Evolutionary conservation across 1,284 basidiomycete genomes (phyloP).

Genomic region (Marasmius oreades): DNA sequence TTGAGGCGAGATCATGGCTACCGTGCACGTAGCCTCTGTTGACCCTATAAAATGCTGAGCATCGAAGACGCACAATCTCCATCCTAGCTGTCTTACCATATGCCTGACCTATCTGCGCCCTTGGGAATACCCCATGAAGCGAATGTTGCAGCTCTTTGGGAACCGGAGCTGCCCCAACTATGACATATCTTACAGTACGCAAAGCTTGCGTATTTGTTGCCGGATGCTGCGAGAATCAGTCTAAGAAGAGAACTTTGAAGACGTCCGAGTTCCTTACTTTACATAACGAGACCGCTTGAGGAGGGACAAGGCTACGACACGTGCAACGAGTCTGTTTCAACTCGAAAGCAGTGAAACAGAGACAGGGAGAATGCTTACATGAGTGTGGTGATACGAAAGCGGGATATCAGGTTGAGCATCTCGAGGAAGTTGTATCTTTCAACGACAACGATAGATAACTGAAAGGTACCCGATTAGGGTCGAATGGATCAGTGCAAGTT

Average conservation of each 20-base stretch:
- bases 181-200: slow-evolving; percentile 42
- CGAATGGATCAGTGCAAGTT: background rate
- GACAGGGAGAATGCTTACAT: slow-evolving; percentile 35
- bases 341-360: background rate
- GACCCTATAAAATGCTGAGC: slow-evolving; percentile 18
- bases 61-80: background rate
- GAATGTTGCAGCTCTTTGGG: slow-evolving; percentile 49
- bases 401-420: slow-evolving; percentile 52
- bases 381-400: slow-evolving; percentile 50
- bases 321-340: background rate
- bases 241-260: background rate
- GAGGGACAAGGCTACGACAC: slow-evolving; percentile 9
- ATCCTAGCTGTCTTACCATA: slow-evolving; percentile 35
- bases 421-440: slow-evolving; percentile 53
- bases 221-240: slow-evolving; percentile 39
- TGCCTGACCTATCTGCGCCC: slow-evolving; percentile 47
- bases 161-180: slow-evolving; percentile 64
- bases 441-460: slow-evolving; percentile 51
- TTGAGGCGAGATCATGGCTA: slow-evolving; percentile 18
- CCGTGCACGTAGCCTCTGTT: slow-evolving; percentile 32
- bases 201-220: slow-evolving; percentile 52
- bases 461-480: background rate
- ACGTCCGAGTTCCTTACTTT: slow-evolving; percentile 8
- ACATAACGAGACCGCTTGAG: slow-evolving; percentile 14
- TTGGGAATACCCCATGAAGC: slow-evolving; percentile 43